Evolutionary conservation across 2,329 filamentous ascomycete species (phyloP).

Genomic region (Colletotrichum tamarilloi): DNA sequence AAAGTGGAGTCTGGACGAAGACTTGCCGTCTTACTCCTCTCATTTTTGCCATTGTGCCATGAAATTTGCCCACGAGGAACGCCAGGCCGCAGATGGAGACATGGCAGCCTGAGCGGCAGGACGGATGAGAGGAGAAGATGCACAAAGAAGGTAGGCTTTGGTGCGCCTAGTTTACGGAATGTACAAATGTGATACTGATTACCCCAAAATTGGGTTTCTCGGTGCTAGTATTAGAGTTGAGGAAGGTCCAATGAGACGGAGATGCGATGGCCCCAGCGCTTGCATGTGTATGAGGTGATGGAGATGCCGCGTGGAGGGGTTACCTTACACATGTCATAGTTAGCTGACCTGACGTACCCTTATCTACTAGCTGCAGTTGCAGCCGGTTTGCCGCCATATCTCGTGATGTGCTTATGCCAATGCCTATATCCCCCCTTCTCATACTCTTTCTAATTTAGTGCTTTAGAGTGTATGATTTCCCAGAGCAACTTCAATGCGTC

Average conservation of each 20-base stretch:
- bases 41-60: not conserved
- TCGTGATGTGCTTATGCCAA: not conserved
- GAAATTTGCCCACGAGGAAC: not conserved
- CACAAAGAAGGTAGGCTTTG: not conserved
- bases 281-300: not conserved
- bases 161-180: not conserved
- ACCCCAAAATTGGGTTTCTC: not conserved
- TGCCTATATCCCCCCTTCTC: not conserved
- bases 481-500: not conserved
- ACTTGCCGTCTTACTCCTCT: not conserved
- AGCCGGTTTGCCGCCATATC: not conserved
- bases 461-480: no score
- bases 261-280: not conserved
- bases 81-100: not conserved
- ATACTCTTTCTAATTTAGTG: not conserved
- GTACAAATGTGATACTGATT: no score
- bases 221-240: no score
- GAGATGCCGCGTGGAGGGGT: not conserved
- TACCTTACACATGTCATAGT: constrained; percentile 15
- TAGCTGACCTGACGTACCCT: constrained; percentile 7
- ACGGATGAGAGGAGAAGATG: not conserved
- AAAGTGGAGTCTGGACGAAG: not conserved
- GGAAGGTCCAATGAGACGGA: not conserved
- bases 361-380: not conserved
- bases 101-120: not conserved